phyloP scores from a whole-genome alignment of 148 eudicot species.

The Simmondsia chinensis region DNA sequence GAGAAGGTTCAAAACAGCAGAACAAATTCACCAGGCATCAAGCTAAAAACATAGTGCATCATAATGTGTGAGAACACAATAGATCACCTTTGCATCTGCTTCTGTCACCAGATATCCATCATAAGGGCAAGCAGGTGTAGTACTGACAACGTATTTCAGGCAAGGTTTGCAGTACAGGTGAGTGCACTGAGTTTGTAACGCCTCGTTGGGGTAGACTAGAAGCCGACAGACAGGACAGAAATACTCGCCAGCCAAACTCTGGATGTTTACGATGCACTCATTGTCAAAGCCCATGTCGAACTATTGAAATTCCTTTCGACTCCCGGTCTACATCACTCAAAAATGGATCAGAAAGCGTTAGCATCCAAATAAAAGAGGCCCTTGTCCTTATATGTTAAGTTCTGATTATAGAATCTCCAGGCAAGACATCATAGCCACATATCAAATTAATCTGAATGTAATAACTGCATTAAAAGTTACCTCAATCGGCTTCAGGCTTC shows the following conservation, averaged over 20 bases:
- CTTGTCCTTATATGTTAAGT: no score
- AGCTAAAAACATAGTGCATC: not conserved
- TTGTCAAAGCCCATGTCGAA: slow-evolving; percentile 84
- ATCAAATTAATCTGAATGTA: no score
- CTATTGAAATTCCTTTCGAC: slow-evolving; percentile 1
- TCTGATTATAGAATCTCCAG: no score
- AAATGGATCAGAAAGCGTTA: not conserved
- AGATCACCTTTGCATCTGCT: slow-evolving; percentile 71
- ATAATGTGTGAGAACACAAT: not conserved
- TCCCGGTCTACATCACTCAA: slow-evolving; percentile 8
- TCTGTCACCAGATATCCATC: slow-evolving; percentile 93
- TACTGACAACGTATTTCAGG: slow-evolving; percentile 59
- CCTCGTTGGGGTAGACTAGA: slow-evolving; percentile 89
- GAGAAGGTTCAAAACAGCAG: slow-evolving; percentile 9
- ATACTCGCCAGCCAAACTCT: slow-evolving; percentile 76
- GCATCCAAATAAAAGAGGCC: no score
- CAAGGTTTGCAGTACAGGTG: slow-evolving; percentile 96
- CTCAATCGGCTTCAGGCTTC: no score
- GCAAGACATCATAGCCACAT: no score
- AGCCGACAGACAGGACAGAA: slow-evolving; percentile 91
- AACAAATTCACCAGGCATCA: slow-evolving; percentile 2
- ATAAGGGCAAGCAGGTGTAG: slow-evolving; percentile 78
- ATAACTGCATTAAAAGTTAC: no score
- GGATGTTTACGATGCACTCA: slow-evolving; percentile 83
- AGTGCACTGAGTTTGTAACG: slow-evolving; percentile 79